Evolutionary conservation across 768 basidiomycete species (phyloP).

Genomic region (Terana coerulea): DNA sequence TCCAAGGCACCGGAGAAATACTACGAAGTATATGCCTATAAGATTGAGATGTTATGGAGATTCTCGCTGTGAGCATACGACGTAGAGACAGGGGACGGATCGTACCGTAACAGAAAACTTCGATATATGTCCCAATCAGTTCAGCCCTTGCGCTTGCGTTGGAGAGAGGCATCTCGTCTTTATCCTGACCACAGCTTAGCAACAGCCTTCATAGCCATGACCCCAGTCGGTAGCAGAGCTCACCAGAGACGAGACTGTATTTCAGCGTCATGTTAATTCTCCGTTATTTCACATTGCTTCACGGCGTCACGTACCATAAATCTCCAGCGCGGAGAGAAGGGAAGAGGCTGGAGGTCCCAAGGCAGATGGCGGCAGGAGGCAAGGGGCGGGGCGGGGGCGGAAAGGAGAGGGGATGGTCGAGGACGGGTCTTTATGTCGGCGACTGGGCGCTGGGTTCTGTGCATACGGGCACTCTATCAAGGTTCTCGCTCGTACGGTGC

Average conservation of each 20-base stretch:
- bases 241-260: no score
- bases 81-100: no score
- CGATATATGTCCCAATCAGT: conserved; percentile 13
- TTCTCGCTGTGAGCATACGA: no score
- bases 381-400: not conserved
- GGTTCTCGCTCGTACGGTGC: no score
- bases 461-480: no score
- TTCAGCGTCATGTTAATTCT: no score
- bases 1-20: conserved; percentile 6
- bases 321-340: not conserved
- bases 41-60: no score
- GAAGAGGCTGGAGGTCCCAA: not conserved
- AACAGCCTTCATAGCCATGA: not conserved
- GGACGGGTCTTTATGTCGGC: no score
- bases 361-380: not conserved
- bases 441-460: no score
- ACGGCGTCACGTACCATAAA: conserved; percentile 7
- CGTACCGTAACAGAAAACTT: conserved; percentile 12
- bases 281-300: no score
- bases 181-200: no score
- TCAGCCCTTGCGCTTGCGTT: conserved; percentile 11
- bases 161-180: not conserved
- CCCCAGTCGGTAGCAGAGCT: no score
- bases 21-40: conserved; percentile 8
- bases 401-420: not conserved